phyloP scores from a whole-genome alignment of 2,329 filamentous ascomycete species.

The Neonectria punicea region DNA sequence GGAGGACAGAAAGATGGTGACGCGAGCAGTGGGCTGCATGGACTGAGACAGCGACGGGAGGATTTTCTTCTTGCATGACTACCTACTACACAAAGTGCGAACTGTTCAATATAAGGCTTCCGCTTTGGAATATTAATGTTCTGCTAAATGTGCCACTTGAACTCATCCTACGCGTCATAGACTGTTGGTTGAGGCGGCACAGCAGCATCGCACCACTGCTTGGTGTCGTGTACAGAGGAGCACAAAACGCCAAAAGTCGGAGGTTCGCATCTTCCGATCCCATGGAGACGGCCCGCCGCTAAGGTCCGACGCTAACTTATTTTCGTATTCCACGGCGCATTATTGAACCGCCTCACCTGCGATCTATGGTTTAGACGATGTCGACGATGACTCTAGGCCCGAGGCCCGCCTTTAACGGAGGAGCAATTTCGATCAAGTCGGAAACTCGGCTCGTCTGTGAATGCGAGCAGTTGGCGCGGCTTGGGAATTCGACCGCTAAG shows the following conservation, averaged over 20 bases:
- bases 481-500: not conserved
- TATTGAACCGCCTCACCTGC: slow-evolving; percentile 18
- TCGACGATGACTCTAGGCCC: not conserved
- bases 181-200: not conserved
- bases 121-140: slow-evolving; percentile 6
- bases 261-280: slow-evolving; percentile 18
- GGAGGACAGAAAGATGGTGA: slow-evolving; percentile 31
- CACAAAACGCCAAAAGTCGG: not conserved
- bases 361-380: not conserved
- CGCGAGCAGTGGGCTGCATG: slow-evolving; percentile 43
- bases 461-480: not conserved
- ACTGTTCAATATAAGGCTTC: slow-evolving; percentile 25
- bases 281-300: not conserved
- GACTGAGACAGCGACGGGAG: slow-evolving; percentile 27
- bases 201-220: not conserved
- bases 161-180: not conserved
- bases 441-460: not conserved
- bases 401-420: not conserved
- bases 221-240: not conserved
- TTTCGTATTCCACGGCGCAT: slow-evolving; percentile 32
- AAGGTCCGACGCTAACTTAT: slow-evolving; percentile 28
- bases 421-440: not conserved
- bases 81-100: slow-evolving; percentile 29
- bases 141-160: not conserved
- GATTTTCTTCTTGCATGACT: slow-evolving; percentile 36